These are phyloP conservation scores for Sinapis alba DNA, from an alignment of 441 rosid genomes.

Conservation along the genomic window DNA sequence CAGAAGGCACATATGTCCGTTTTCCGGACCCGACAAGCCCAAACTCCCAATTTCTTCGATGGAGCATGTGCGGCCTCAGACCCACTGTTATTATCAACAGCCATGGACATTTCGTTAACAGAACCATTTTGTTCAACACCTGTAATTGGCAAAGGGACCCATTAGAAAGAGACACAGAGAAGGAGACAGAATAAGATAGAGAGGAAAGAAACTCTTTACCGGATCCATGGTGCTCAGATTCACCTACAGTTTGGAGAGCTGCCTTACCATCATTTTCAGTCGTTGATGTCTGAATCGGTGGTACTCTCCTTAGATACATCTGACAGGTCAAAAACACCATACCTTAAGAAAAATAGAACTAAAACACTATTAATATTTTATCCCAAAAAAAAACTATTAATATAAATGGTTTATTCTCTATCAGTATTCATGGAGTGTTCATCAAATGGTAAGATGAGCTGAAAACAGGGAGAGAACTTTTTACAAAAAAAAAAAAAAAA, in stretches of 20 bases:
- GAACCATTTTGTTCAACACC: conserved; percentile 62
- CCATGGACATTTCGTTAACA: conserved; percentile 48
- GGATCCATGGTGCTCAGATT: conserved; percentile 37
- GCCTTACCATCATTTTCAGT: conserved; percentile 48
- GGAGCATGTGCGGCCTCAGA: conserved; percentile 68
- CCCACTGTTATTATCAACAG: conserved; percentile 43
- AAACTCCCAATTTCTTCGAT: conserved; percentile 84
- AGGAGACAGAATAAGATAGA: background rate
- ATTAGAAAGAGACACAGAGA: conserved; percentile 21
- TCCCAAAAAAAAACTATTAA: background rate
- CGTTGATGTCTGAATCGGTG: conserved; percentile 43
- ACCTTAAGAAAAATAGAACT: background rate
- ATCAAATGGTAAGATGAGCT: background rate
- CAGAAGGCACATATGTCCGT: conserved; percentile 88
- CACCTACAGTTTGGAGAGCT: conserved; percentile 43
- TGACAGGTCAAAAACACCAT: background rate
- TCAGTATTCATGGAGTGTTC: background rate
- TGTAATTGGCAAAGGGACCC: conserved; percentile 44
- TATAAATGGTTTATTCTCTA: background rate
- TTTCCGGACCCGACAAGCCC: conserved; percentile 97
- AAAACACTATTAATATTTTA: background rate
- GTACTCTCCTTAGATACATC: too few relatives aligned
- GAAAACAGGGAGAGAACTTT: background rate
- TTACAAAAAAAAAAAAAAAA: too few relatives aligned
- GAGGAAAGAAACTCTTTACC: conserved; percentile 32